These are phyloP conservation scores for Apocynum venetum DNA, from an alignment of 257 asterid genomes.

Conservation along the genomic window DNA sequence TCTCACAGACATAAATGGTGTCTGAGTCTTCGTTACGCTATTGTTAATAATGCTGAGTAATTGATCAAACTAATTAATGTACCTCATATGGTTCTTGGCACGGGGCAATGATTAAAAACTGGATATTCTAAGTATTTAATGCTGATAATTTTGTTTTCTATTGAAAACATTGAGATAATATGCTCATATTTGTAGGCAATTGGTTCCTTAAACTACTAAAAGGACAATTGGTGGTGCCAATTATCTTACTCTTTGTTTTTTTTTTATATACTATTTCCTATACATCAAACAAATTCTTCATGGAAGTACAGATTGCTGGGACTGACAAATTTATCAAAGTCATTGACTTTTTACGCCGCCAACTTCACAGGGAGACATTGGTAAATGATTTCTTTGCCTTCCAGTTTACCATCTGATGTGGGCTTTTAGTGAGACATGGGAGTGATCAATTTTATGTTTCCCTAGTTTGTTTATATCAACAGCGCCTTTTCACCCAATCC, in stretches of 20 bases:
- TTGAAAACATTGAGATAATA: not conserved
- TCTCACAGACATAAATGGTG: not conserved
- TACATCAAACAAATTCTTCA: not conserved
- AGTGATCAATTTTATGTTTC: slow-evolving; percentile 19
- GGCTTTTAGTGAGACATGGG: not conserved
- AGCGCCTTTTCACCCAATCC: slow-evolving; percentile 97
- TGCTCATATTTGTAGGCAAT: not conserved
- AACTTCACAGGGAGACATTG: slow-evolving; percentile 91
- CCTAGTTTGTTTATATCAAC: slow-evolving; percentile 91
- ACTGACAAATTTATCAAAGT: slow-evolving; percentile 84
- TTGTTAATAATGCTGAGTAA: not conserved
- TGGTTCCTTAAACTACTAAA: not conserved
- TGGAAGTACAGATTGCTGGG: slow-evolving; percentile 64
- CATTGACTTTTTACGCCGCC: slow-evolving; percentile 90
- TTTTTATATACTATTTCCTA: not conserved
- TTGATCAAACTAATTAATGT: not conserved
- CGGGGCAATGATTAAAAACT: not conserved
- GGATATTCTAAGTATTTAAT: not conserved
- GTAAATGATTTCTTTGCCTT: slow-evolving; percentile 27
- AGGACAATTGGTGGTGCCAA: too few species aligned
- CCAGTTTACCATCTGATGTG: not conserved
- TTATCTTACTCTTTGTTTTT: not conserved
- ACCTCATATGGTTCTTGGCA: not conserved
- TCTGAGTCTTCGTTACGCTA: not conserved
- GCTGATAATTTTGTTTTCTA: not conserved